Conservation (phyloP, 2,329 filamentous ascomycete genomes). For the Fusarium austroafricanum region DNA sequence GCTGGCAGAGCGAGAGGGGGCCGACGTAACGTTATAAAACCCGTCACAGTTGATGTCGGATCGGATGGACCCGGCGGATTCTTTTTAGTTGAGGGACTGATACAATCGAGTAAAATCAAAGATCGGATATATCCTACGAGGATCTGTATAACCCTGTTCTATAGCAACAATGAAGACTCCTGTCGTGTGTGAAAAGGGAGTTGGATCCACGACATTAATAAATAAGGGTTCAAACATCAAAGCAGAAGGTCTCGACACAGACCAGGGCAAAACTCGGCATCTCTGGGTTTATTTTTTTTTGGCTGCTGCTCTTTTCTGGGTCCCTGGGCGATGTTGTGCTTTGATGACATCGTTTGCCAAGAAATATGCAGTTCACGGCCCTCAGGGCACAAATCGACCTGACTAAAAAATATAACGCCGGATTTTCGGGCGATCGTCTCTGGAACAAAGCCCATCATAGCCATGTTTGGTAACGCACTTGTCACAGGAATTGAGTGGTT, state of each 20-base stretch:
- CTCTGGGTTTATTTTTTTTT: conserved; percentile 10
- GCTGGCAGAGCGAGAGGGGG: conserved; percentile 3
- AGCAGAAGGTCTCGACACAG: conserved; percentile 2
- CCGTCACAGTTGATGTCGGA: conserved; percentile 10
- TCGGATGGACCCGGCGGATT: conserved; percentile 21
- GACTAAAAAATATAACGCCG: not conserved
- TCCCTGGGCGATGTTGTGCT: not conserved
- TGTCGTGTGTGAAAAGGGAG: not conserved
- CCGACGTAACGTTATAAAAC: conserved; percentile 23
- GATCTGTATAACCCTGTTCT: not conserved
- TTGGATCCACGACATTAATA: not conserved
- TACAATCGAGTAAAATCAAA: conserved; percentile 23
- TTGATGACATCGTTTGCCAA: conserved; percentile 34
- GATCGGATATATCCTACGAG: conserved; percentile 24
- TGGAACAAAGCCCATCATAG: conserved; percentile 5
- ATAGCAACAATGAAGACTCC: not conserved
- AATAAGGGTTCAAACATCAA: not conserved
- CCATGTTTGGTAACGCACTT: not conserved
- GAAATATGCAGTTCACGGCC: conserved; percentile 1
- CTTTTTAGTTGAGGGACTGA: not conserved
- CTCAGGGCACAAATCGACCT: not conserved
- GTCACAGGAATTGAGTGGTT: conserved; percentile 15
- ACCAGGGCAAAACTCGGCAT: conserved; percentile 26
- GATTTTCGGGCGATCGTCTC: not conserved
- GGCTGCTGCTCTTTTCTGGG: not conserved